Base-by-base conservation (phyloP, 176 grass and related monocot genomes). In the Juncus effusus region DNA sequence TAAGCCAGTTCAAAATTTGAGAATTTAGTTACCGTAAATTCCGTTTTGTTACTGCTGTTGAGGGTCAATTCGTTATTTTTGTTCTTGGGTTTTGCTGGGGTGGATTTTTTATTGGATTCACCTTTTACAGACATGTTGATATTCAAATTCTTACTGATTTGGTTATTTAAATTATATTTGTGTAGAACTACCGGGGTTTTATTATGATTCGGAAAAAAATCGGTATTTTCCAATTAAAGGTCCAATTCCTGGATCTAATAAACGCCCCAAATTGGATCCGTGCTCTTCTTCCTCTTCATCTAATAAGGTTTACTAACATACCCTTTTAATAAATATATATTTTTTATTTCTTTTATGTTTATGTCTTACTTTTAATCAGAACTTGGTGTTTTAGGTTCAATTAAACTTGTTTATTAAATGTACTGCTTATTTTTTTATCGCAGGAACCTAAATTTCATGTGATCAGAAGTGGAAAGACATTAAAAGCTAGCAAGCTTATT, bases 201-300 rank as follows among this genome's bases (percentile, higher is more conserved):
- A 88, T 75, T 96, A 80, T 53, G 84, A 91, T 75, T 61, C 69
- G 14, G 81, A 86, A 19, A 96, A 91, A 76, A 96, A 96, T 52
- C 92, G 92, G 38, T 96, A 96, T 63, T 96, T 96, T 58, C 84
- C 87, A 3, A 70, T 67, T 10, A 78, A 58, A 63, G 87, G 82
- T 38, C 84, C 70, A 10, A 85, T 96, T 78, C 84, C 92, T 1
- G 92, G 87, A 10, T 42, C 82, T 47, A 70, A 39, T 38, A 84
- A 82, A 10, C 65, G 68, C 16, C 19, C 55, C 13, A 3, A 70
- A 7, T 49, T 16, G 16, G 42, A 74, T 4, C 8, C 84, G 37
- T 36, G 49, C 1, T 10, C 47, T 3, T 16, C 54, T 42, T 67
- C 58, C 19, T 66, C 52, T 56, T 14, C 70, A 40, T 9, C 50